Percentiles rank a stretch among this genome's conserved stretches.
Conservation (phyloP, 108 stramenopile species). For the Pseudonitzschia multistriata region DNA sequence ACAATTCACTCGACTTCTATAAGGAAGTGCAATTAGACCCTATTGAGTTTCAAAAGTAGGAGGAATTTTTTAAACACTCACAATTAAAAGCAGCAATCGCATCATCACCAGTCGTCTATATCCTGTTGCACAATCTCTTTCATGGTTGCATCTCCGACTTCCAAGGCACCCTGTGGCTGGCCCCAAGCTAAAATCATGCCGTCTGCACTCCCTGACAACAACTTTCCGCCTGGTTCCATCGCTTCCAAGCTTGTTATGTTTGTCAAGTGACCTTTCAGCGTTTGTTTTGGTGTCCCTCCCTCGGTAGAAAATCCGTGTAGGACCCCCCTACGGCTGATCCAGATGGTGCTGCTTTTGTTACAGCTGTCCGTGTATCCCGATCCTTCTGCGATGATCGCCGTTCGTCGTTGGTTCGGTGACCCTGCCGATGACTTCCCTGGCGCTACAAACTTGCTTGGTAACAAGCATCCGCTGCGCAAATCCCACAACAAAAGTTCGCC, state of each 20-base stretch:
- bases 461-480: conserved; percentile 39
- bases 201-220: conserved; percentile 68
- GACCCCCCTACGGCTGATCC: conserved; percentile 25
- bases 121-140: not conserved
- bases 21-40: no score
- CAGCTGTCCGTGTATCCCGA: conserved; percentile 12
- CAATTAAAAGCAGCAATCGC: not conserved
- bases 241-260: conserved; percentile 46
- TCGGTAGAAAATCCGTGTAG: conserved; percentile 51
- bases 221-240: conserved; percentile 22
- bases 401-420: conserved; percentile 19
- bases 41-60: not conserved
- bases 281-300: conserved; percentile 50
- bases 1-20: no score
- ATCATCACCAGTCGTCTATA: conserved; percentile 1
- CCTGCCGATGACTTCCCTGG: conserved; percentile 21
- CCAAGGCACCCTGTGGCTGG: conserved; percentile 1
- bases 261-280: conserved; percentile 61
- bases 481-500: conserved; percentile 68
- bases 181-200: conserved; percentile 83
- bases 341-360: conserved; percentile 29
- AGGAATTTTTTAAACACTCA: not conserved
- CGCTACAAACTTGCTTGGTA: conserved; percentile 43
- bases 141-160: not conserved
- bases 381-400: conserved; percentile 18